Percentiles rank a stretch among this genome's conserved stretches.
These are phyloP conservation scores for Curvularia lunata DNA, from an alignment of 2,329 filamentous ascomycete genomes.

Conservation along the genomic window DNA sequence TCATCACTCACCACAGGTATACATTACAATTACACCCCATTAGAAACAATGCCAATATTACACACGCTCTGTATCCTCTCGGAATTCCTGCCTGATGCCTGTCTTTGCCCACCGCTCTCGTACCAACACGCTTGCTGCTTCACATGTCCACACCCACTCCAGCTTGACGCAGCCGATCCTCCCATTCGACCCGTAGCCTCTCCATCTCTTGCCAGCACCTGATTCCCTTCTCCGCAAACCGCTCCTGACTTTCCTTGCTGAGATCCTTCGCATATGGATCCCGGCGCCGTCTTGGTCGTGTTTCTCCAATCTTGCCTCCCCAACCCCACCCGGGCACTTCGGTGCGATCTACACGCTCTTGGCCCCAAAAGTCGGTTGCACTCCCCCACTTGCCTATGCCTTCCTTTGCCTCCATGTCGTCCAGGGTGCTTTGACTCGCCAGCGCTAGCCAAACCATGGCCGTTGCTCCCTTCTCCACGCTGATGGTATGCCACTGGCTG, in stretches of 20 bases:
- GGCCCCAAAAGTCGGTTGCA: constrained; percentile 64
- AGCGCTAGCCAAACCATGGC: constrained; percentile 81
- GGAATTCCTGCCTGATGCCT: background rate
- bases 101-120: background rate
- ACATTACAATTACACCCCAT: background rate
- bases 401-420: constrained; percentile 58
- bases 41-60: background rate
- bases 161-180: constrained; percentile 48
- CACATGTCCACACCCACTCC: constrained; percentile 48
- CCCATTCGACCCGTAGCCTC: constrained; percentile 70
- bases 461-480: constrained; percentile 77
- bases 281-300: constrained; percentile 59
- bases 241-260: constrained; percentile 64
- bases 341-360: constrained; percentile 71
- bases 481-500: constrained; percentile 84
- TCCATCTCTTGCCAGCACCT: constrained; percentile 75
- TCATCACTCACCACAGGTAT: background rate
- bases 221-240: constrained; percentile 68
- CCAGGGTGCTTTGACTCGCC: constrained; percentile 66
- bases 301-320: constrained; percentile 64
- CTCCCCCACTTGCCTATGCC: constrained; percentile 84
- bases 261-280: constrained; percentile 64
- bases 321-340: constrained; percentile 87
- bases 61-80: background rate
- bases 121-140: background rate